A percentile compares a stretch with the other conserved stretches of the same genome.
phyloP scores from a whole-genome alignment of 2,329 filamentous ascomycete genomes.

The Aureobasidium sp. region DNA sequence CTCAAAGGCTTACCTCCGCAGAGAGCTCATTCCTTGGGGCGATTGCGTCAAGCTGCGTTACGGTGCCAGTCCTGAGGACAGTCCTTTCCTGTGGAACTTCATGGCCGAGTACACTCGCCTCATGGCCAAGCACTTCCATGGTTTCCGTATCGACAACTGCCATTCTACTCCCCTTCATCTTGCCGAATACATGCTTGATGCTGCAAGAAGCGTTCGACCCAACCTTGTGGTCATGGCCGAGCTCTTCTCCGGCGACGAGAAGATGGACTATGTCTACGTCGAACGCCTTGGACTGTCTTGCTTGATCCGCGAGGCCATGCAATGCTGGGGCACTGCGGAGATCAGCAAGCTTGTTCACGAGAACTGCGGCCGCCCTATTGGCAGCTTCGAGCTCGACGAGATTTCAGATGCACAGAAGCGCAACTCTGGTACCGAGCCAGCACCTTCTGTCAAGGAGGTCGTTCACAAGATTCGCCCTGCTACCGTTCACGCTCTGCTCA shows the following conservation, averaged over 20 bases:
- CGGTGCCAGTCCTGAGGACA: conserved; percentile 70
- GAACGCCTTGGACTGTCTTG: conserved; percentile 85
- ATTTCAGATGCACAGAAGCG: conserved; percentile 53
- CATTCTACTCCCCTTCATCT: conserved; percentile 94
- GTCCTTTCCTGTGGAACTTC: conserved; percentile 87
- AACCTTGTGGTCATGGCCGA: conserved; percentile 90
- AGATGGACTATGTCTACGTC: conserved; percentile 93
- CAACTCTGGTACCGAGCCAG: conserved; percentile 26
- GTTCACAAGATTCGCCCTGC: conserved; percentile 77
- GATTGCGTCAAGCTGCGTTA: conserved; percentile 99
- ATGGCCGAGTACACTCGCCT: conserved; percentile 89
- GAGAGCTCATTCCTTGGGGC: conserved; percentile 96
- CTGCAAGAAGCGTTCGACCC: conserved; percentile 79
- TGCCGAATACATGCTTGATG: conserved; percentile 87
- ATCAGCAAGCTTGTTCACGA: conserved; percentile 87
- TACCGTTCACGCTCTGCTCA: conserved; percentile 88
- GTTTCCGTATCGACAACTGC: conserved; percentile 95
- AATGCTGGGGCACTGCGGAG: conserved; percentile 91
- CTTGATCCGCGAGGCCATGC: conserved; percentile 95
- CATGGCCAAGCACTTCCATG: conserved; percentile 90
- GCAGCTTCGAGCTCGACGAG: conserved; percentile 93
- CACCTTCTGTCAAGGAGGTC: conserved; percentile 46
- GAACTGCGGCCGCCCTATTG: conserved; percentile 88
- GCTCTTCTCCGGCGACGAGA: conserved; percentile 89
- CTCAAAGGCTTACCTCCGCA: conserved; percentile 82